Base-by-base conservation (phyloP, 345 rosid genomes). In the Eucalyptus fibrosa region DNA sequence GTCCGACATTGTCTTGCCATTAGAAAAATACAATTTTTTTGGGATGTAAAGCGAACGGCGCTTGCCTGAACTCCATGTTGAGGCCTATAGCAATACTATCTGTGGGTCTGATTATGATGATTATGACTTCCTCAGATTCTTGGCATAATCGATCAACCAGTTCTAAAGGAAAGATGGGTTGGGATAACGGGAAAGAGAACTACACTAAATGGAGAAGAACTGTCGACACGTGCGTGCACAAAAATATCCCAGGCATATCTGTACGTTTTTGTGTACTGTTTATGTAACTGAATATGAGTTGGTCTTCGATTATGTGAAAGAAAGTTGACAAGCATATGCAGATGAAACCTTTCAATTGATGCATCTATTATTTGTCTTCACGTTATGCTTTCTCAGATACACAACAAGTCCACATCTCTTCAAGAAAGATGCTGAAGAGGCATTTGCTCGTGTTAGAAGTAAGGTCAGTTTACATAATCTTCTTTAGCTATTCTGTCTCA, bases 391-490 rank as follows among this genome's bases (percentile, higher is more conserved):
- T 90, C 89, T 87, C 88, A 98, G 99, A 91, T 97, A 97, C 94
- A 98, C 99, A 72, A 98, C 99, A 44, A 98, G 99, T 90, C 99
- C 99, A 28, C 99, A 97, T 93, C 94, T 98, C 89, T 98, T 98
- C 88, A 93, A 89, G n/a, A 97, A 88, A 87, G 96, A 95, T 88
- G 98, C 99, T 88, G 97, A 86, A 88, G 94, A 95, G 81, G 98
- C 99, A 91, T 97, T 88, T 94, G 92, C 94, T 92, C 96, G 96
- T 80, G 96, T 97, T 90, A 95, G 99, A 95, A 94, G 89, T 90
- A 94, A 98, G 99, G 99, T 97, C 47, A 50, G 91, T 89, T 37
- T 32, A 34, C 9, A 6, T 23, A 21, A 77, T 77, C 4, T 23
- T 56, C 62, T 77, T 77, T 77, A 40, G 47, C 82, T 72, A 11